Base-by-base conservation (phyloP, 495 filamentous ascomycete species). In the Penicillium turbatum region DNA sequence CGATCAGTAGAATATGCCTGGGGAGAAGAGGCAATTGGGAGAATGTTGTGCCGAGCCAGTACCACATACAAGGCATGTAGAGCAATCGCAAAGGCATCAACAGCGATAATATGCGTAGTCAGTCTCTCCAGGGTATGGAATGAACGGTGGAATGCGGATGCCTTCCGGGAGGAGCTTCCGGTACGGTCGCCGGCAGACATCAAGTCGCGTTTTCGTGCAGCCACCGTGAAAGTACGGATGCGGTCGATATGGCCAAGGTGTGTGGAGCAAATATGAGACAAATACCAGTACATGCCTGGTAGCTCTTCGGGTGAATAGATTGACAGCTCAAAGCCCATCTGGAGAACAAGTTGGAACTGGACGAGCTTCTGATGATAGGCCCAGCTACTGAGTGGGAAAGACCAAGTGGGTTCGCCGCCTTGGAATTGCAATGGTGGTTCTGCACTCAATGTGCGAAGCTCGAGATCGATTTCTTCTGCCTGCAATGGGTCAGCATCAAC, bases 271-370 rank as follows among this genome's bases (percentile, higher is more conserved):
- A 78, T 69, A 48, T 78, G 71, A 8, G 73, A 72, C 16, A 76
- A 51, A 39, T 88, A 95, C 85, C 87, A 92, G 65, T 96, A 97
- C 88, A 96, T 96, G 13, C 82, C 84, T 11, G 85, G 81, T 6
- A 93, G 76, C 70, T 99, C 93, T 65, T 96, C 88, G 2, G 85
- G 79, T 19, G 89, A 83, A 63, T 97, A 97, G 24, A 95, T 82
- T 8, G 90, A 84, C 15, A 96, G 83, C 67, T 97, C 93, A 64
- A 99, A 97, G n/a, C 93, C 93, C 48, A 96, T 84, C 66, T 96
- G 90, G 11, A 96, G 77, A 40, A 93, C 86, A 76, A 85, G 87
- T 54, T 92, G 86, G 81, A 97, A 88, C 59, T 93, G 83, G 8
- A 78, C 81, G 2, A 97, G 77, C 65, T 96, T 97, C 62, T 96